Evolutionary conservation across 75 land plant species (phyloP).

Genomic region (Pinus albicaulis): DNA sequence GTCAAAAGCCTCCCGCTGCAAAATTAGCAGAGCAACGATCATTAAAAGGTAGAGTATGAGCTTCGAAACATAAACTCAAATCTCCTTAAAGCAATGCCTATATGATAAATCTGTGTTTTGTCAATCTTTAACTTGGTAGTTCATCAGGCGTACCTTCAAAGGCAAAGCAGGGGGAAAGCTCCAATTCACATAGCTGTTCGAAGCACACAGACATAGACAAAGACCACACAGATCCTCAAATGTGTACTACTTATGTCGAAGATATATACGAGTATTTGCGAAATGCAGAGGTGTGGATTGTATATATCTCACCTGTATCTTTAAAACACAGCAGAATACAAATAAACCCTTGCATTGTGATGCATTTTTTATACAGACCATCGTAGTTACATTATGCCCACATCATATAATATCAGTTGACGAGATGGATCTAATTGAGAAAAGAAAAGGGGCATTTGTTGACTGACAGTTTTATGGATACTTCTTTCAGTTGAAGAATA

Average conservation of each 20-base stretch:
- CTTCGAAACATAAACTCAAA: too few species aligned
- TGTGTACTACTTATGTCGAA: conserved; percentile 38
- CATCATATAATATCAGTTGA: neutral
- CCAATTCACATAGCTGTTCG: too few species aligned
- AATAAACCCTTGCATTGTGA: neutral
- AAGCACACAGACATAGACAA: conserved; percentile 9
- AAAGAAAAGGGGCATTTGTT: neutral
- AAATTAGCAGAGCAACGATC: too few species aligned
- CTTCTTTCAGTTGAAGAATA: conserved; percentile 33
- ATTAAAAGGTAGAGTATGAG: too few species aligned
- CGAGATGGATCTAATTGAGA: neutral
- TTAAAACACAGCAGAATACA: too few species aligned
- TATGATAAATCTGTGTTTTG: too few species aligned
- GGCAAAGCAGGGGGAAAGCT: too few species aligned
- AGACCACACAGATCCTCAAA: conserved; percentile 33
- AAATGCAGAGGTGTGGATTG: conserved; percentile 32
- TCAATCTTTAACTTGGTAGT: too few species aligned
- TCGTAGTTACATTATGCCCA: neutral
- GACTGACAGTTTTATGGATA: neutral
- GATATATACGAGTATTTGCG: conserved; percentile 41
- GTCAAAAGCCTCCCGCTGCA: too few species aligned
- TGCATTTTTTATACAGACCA: neutral
- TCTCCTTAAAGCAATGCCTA: too few species aligned
- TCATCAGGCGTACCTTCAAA: too few species aligned
- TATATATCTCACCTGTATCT: neutral